A percentile compares a stretch with the other conserved stretches of the same genome.
Conservation (phyloP, 768 basidiomycete genomes). For the Lyophyllum shimeji region DNA sequence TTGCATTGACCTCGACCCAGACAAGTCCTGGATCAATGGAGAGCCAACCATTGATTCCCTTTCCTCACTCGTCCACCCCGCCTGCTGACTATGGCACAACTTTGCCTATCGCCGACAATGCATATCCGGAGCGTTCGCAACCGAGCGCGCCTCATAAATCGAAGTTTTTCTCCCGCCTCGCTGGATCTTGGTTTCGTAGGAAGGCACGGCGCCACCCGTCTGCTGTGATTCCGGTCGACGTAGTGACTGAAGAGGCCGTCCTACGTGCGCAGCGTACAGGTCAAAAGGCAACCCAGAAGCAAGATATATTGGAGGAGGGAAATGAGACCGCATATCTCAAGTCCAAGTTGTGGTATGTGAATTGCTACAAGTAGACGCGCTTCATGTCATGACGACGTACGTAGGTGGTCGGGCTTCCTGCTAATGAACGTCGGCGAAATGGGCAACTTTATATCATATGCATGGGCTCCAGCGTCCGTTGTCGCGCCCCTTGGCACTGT, state of each 20-base stretch:
- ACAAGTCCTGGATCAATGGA: constrained; percentile 2
- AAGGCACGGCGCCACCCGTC: constrained; percentile 11
- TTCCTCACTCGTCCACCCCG: constrained; percentile 11
- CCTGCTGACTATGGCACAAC: constrained; percentile 14
- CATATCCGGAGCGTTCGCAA: background rate
- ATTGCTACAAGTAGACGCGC: too few species aligned
- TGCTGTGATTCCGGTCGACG: constrained; percentile 38
- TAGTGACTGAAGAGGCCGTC: constrained; percentile 37
- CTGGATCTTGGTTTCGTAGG: constrained; percentile 31
- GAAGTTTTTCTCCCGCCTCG: constrained; percentile 32
- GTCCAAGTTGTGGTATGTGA: constrained; percentile 76
- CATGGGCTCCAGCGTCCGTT: constrained; percentile 86
- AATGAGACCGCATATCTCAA: constrained; percentile 77
- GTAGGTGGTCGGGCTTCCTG: constrained; percentile 86
- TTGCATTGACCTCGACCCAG: background rate
- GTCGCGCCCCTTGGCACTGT: constrained; percentile 97
- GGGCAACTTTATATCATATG: constrained; percentile 90
- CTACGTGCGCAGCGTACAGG: constrained; percentile 19
- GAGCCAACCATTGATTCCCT: constrained; percentile 11
- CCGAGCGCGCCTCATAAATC: constrained; percentile 21
- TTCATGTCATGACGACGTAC: background rate
- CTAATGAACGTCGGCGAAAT: constrained; percentile 91
- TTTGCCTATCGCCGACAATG: background rate
- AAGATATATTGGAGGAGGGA: constrained; percentile 32
- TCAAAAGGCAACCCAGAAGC: constrained; percentile 9